Conservation (phyloP, 208 protist species). For the Spironucleus salmonicida region DNA sequence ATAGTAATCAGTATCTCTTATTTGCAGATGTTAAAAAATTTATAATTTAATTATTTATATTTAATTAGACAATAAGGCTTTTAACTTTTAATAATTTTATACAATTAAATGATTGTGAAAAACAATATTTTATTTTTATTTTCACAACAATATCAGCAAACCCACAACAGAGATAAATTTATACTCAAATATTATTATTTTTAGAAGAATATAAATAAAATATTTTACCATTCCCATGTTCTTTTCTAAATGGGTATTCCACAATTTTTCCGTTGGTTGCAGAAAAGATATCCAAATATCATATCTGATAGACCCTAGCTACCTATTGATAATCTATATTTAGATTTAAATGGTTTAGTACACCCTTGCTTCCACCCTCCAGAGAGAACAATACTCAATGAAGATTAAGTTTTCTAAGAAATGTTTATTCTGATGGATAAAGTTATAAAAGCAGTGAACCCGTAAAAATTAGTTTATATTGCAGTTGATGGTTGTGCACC, state of each 20-base stretch:
- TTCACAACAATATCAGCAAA: no score
- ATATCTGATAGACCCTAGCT: not conserved
- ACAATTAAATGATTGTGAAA: no score
- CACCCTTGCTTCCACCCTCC: constrained; percentile 95
- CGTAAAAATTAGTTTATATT: constrained; percentile 80
- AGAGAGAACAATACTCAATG: constrained; percentile 56
- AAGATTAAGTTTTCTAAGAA: constrained; percentile 71
- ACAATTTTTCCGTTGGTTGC: constrained; percentile 6
- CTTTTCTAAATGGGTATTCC: constrained; percentile 29
- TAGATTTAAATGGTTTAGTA: constrained; percentile 99
- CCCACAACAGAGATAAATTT: no score
- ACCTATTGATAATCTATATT: constrained; percentile 86
- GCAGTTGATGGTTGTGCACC: constrained; percentile 73
- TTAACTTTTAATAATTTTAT: no score
- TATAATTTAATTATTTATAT: no score
- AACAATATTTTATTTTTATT: no score
- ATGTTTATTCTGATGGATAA: constrained; percentile 87
- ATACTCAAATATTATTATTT: no score
- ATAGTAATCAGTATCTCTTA: no score
- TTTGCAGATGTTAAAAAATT: no score
- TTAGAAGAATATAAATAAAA: no score
- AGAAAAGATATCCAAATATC: not conserved
- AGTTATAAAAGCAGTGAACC: constrained; percentile 76
- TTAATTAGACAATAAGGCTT: no score
- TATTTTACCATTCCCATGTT: no score